Conservation (phyloP, 768 basidiomycete species). For the Mycena metata region DNA sequence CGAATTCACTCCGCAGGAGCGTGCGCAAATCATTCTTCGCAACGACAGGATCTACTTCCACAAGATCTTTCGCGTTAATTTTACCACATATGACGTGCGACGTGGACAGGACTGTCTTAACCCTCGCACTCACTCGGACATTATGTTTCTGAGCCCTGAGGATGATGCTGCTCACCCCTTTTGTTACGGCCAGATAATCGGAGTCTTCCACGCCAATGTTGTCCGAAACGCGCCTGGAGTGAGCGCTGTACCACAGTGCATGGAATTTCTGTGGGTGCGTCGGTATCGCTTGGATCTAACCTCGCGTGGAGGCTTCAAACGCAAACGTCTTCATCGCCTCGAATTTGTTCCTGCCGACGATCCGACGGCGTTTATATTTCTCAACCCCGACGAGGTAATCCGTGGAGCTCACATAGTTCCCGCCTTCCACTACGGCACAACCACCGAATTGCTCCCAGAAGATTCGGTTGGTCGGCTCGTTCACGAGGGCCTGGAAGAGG, state of each 20-base stretch:
- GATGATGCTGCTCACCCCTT: constrained; percentile 36
- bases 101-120: constrained; percentile 51
- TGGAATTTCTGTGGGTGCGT: constrained; percentile 3
- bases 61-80: constrained; percentile 47
- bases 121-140: constrained; percentile 43
- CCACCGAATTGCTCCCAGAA: too few relatives aligned
- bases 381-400: too few relatives aligned
- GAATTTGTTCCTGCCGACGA: background rate
- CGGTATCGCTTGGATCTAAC: background rate
- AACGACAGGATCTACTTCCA: constrained; percentile 43
- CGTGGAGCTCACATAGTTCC: too few relatives aligned
- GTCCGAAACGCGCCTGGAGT: background rate
- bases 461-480: too few relatives aligned
- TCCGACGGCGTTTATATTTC: too few relatives aligned
- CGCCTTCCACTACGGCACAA: too few relatives aligned
- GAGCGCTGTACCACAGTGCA: background rate
- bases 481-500: too few relatives aligned
- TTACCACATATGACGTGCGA: constrained; percentile 42
- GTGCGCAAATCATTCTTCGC: background rate
- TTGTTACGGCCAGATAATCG: constrained; percentile 42
- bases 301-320: background rate
- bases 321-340: background rate
- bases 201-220: constrained; percentile 42
- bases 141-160: constrained; percentile 41
- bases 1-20: constrained; percentile 17